phyloP scores from a whole-genome alignment of 192 early-diverging fungal genomes.

The Backusella luteola region DNA sequence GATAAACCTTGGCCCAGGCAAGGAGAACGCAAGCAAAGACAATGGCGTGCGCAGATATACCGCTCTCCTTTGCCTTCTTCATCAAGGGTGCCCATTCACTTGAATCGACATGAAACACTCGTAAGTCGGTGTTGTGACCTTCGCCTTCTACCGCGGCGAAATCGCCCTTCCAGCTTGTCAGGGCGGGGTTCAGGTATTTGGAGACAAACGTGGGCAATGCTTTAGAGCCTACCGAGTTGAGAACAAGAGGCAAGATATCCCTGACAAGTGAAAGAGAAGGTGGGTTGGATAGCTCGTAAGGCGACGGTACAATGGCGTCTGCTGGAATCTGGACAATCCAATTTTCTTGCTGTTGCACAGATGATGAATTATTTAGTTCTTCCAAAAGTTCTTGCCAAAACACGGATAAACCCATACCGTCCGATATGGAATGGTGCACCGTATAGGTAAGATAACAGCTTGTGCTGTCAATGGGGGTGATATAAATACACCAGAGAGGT shows the following conservation, averaged over 20 bases:
- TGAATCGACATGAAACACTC: background rate
- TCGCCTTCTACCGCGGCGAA: conserved; percentile 10
- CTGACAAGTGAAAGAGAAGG: background rate
- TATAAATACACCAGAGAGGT: conserved; percentile 28
- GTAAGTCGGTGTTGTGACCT: background rate
- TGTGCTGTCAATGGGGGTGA: background rate
- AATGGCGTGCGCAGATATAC: conserved; percentile 16
- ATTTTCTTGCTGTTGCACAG: background rate
- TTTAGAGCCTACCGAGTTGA: conserved; percentile 11
- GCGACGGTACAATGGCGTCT: background rate
- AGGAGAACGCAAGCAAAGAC: background rate
- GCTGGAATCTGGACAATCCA: background rate
- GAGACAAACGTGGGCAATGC: background rate
- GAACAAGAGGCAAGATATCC: conserved; percentile 12
- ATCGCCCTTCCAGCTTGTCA: conserved; percentile 17
- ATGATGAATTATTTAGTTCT: background rate
- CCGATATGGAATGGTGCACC: conserved; percentile 23
- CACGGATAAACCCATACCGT: conserved; percentile 27
- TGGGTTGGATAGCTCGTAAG: conserved; percentile 14
- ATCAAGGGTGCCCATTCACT: background rate
- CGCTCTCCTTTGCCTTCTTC: background rate
- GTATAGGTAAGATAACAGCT: conserved; percentile 9
- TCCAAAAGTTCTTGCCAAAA: conserved; percentile 27
- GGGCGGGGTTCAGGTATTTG: background rate
- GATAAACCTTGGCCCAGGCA: conserved; percentile 19